phyloP scores from a whole-genome alignment of 495 filamentous ascomycete genomes.

The Eremomyces bilateralis region DNA sequence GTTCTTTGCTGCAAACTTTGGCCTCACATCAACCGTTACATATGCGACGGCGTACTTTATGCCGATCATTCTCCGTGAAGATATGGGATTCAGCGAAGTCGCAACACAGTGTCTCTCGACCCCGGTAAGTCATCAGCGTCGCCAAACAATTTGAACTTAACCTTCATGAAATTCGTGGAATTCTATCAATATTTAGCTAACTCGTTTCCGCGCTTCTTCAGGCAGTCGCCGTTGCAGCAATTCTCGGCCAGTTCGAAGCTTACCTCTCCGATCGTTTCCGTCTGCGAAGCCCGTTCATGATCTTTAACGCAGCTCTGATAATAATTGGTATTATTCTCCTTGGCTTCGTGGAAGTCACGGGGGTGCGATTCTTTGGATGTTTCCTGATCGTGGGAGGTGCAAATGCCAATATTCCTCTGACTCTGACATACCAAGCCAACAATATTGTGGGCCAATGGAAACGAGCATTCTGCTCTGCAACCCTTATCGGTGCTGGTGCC shows the following conservation, averaged over 20 bases:
- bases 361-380: conserved; percentile 38
- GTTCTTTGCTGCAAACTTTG: conserved; percentile 37
- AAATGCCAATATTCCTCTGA: conserved; percentile 36
- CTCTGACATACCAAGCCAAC: conserved; percentile 42
- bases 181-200: no score
- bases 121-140: conserved; percentile 37
- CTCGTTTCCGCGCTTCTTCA: no score
- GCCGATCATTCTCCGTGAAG: conserved; percentile 35
- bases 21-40: conserved; percentile 33
- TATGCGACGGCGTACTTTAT: conserved; percentile 49
- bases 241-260: conserved; percentile 33
- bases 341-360: conserved; percentile 27
- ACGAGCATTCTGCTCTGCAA: conserved; percentile 35
- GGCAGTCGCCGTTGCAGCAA: conserved; percentile 31
- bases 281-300: conserved; percentile 32
- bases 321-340: conserved; percentile 29
- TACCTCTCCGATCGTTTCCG: conserved; percentile 34
- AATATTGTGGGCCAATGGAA: conserved; percentile 49
- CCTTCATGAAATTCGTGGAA: no score
- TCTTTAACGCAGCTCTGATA: conserved; percentile 28
- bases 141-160: no score
- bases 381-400: conserved; percentile 37
- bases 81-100: conserved; percentile 35
- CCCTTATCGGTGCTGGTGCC: conserved; percentile 30
- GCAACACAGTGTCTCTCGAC: conserved; percentile 38